phyloP scores from a whole-genome alignment of 2,329 filamentous ascomycete genomes.

The Trichoderma guizhouense region DNA sequence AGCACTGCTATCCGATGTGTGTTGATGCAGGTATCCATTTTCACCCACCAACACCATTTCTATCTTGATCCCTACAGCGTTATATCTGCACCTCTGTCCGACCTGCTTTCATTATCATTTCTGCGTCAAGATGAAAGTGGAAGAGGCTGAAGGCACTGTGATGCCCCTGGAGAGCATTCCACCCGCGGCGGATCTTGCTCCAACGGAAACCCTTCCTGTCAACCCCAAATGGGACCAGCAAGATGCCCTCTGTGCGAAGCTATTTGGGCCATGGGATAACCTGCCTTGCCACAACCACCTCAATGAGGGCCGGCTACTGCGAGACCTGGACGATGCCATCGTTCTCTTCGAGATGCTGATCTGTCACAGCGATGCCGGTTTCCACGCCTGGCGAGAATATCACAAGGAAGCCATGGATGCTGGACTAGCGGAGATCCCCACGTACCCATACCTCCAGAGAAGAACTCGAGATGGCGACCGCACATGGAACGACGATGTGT shows the following conservation, averaged over 20 bases:
- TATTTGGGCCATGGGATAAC: slow-evolving; percentile 20
- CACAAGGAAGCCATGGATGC: slow-evolving; percentile 27
- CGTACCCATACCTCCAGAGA: slow-evolving; percentile 18
- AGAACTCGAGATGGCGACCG: background rate
- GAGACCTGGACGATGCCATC: slow-evolving; percentile 25
- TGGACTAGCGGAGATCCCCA: slow-evolving; percentile 15
- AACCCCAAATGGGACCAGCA: slow-evolving; percentile 11
- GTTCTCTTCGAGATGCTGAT: slow-evolving; percentile 25
- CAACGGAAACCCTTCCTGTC: background rate
- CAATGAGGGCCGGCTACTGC: slow-evolving; percentile 13
- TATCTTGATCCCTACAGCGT: slow-evolving; percentile 11
- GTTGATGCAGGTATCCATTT: background rate
- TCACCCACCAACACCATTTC: background rate
- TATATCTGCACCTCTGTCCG: slow-evolving; percentile 5
- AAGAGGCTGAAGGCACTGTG: background rate
- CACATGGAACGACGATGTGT: slow-evolving; percentile 23
- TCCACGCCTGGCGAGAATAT: slow-evolving; percentile 22
- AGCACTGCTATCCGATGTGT: background rate
- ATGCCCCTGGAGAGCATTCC: background rate
- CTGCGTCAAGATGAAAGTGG: slow-evolving; percentile 2
- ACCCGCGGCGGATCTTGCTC: background rate
- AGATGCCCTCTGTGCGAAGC: slow-evolving; percentile 9
- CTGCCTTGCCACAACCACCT: slow-evolving; percentile 13
- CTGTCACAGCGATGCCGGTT: slow-evolving; percentile 24
- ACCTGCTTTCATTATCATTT: background rate